Evolutionary conservation across 2,329 filamentous ascomycete species (phyloP), one percentile per base, ranked within the genome.

Genomic region (Myriosclerotinia scirpicola): DNA sequence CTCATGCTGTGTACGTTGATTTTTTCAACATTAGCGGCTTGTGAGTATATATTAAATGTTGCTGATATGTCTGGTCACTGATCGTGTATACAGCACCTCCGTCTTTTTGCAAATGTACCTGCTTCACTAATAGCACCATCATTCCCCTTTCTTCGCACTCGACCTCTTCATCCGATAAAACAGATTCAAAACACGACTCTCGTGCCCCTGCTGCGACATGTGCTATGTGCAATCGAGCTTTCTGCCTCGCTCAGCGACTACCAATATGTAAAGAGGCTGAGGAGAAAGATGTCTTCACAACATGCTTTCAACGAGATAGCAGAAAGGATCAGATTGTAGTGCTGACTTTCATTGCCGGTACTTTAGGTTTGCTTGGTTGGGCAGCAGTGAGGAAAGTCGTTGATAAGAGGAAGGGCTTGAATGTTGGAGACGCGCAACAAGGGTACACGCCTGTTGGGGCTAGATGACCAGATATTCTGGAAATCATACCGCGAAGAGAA

Each of bases 21-120:
- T 15, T 38, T 73, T 62, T 68, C 71, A 34, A 64, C 65, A 22
- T 56, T 74, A 48, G 73, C 72, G 67, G 71, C 68, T 15, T 73
- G 76, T 76, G 69, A 69, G 73, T 71, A 42, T 67, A 17, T 26
- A 15, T 40, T 46, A 1, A 12, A 40, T 4, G 48, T 22, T 38
- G 11, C 50, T 14, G n/a, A n/a, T 14, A 53, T 54, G 11, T 22
- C 22, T 15, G 54, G 11, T 11, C 40, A 17, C 75, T 75, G 69
- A 77, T 70, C 64, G 30, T n/a, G 40, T 46, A 17, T 20, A 26
- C 73, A 88, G 86, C 83, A 42, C 83, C 85, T 54, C 86, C 85
- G 22, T 85, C 84, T 2, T 89, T 89, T 76, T 89, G 87, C 81
- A 89, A 89, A 81, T 89, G 87, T 79, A 89, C 85, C 71, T 89